A percentile compares a stretch with the other conserved stretches of the same genome.
phyloP scores from a whole-genome alignment of 106 monocot genomes.

The Phalaenopsis equestris region DNA sequence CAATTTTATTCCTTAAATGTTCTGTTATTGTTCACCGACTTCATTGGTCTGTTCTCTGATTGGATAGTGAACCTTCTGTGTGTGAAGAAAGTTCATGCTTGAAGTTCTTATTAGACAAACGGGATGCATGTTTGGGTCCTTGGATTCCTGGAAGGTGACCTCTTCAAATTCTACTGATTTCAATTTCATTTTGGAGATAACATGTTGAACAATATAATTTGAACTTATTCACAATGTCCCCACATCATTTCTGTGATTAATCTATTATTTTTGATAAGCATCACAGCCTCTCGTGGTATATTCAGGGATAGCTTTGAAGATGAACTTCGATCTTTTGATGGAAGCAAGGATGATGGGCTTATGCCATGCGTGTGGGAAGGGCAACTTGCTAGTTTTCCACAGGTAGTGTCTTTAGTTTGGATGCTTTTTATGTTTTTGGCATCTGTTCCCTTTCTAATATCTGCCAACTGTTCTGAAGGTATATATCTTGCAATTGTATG shows the following conservation, averaged over 20 bases:
- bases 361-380: conserved; percentile 92
- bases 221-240: neutral
- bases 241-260: neutral
- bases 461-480: neutral
- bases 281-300: neutral
- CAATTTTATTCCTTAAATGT: neutral
- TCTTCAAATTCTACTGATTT: neutral
- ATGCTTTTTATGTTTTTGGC: neutral
- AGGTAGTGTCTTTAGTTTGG: conserved; percentile 31
- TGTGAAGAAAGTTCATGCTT: conserved; percentile 88
- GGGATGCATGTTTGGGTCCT: conserved; percentile 88
- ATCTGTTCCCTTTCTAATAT: neutral
- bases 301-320: conserved; percentile 96
- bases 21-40: conserved; percentile 10
- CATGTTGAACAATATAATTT: neutral
- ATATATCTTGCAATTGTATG: neutral
- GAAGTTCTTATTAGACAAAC: conserved; percentile 80
- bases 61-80: conserved; percentile 59
- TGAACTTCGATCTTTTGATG: conserved; percentile 95
- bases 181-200: neutral
- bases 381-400: conserved; percentile 68
- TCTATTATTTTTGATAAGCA: neutral
- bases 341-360: conserved; percentile 61
- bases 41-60: conserved; percentile 15
- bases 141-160: conserved; percentile 92